These are phyloP conservation scores for Candida incommunis DNA, from an alignment of 805 yeast species.

Conservation along the genomic window DNA sequence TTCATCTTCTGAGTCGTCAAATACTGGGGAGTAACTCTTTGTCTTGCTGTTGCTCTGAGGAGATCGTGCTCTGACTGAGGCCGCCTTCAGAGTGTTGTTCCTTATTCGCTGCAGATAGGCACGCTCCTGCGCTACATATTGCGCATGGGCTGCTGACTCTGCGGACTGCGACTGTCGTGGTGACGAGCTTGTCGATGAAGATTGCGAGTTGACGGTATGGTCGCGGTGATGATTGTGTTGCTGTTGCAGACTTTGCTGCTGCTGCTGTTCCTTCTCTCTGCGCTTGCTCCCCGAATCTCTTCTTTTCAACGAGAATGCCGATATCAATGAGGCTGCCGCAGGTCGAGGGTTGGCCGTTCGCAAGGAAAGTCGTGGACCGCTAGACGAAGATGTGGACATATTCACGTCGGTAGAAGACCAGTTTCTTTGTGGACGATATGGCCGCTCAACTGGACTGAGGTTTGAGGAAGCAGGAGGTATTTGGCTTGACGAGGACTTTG, in stretches of 20 bases:
- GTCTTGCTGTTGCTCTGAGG: constrained; percentile 23
- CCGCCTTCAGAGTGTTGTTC: constrained; percentile 51
- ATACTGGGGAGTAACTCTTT: neutral
- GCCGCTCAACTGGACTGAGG: too few relatives aligned
- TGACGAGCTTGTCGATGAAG: neutral
- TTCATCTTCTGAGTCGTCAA: constrained; percentile 18
- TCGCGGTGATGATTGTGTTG: too few relatives aligned
- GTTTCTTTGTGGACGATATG: neutral
- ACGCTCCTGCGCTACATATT: constrained; percentile 49
- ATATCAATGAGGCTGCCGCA: neutral
- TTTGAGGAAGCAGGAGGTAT: too few relatives aligned
- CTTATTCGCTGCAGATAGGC: constrained; percentile 49
- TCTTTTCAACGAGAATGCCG: neutral
- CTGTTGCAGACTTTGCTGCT: too few relatives aligned
- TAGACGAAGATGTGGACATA: neutral
- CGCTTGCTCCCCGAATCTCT: neutral
- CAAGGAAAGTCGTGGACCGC: neutral
- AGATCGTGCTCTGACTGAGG: constrained; percentile 56
- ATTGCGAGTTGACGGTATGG: too few relatives aligned
- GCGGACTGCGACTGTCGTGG: neutral
- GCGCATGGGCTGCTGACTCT: constrained; percentile 17
- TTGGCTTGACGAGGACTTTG: too few relatives aligned
- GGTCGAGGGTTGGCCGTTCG: neutral
- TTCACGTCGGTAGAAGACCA: neutral
- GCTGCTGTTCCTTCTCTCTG: too few relatives aligned